These are phyloP conservation scores for Avena atlantica DNA, from an alignment of 176 grass and related monocot species.

Conservation along the genomic window DNA sequence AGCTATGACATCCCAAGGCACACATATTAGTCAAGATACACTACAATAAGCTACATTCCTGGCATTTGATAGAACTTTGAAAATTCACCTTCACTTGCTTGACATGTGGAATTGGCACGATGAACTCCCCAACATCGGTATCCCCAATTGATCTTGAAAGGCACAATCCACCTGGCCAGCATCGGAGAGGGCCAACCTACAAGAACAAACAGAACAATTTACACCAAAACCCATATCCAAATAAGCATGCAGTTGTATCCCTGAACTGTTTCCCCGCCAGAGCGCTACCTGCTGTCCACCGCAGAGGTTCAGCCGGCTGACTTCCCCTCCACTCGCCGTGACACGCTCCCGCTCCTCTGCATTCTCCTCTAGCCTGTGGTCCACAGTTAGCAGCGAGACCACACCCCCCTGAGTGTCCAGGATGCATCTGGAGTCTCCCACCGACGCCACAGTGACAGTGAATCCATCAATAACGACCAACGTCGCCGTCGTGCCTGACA, in stretches of 20 bases:
- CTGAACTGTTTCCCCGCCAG: not conserved
- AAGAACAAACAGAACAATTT: not conserved
- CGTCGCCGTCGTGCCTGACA: constrained; percentile 89
- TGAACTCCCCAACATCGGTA: constrained; percentile 94
- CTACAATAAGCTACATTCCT: constrained; percentile 40
- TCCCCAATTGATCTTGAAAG: constrained; percentile 97
- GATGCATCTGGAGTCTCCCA: constrained; percentile 95
- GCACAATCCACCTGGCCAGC: constrained; percentile 98
- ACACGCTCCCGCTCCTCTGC: constrained; percentile 90
- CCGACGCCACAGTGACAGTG: constrained; percentile 93
- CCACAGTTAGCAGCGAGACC: constrained; percentile 83
- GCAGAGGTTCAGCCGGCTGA: constrained; percentile 88
- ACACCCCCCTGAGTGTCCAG: constrained; percentile 72
- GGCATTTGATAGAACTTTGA: constrained; percentile 23
- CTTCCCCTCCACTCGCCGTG: constrained; percentile 90
- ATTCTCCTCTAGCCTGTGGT: constrained; percentile 93
- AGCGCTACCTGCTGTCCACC: constrained; percentile 81
- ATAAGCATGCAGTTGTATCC: constrained; percentile 30
- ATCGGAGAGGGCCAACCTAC: constrained; percentile 89
- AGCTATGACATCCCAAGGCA: constrained; percentile 61
- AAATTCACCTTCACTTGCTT: constrained; percentile 96
- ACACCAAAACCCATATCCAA: constrained; percentile 13
- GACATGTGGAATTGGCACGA: constrained; percentile 92
- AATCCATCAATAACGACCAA: constrained; percentile 84
- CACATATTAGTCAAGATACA: constrained; percentile 28